A percentile compares a stretch with the other conserved stretches of the same genome.
Conservation (phyloP, 345 rosid genomes). For the Syzygium aqueum region DNA sequence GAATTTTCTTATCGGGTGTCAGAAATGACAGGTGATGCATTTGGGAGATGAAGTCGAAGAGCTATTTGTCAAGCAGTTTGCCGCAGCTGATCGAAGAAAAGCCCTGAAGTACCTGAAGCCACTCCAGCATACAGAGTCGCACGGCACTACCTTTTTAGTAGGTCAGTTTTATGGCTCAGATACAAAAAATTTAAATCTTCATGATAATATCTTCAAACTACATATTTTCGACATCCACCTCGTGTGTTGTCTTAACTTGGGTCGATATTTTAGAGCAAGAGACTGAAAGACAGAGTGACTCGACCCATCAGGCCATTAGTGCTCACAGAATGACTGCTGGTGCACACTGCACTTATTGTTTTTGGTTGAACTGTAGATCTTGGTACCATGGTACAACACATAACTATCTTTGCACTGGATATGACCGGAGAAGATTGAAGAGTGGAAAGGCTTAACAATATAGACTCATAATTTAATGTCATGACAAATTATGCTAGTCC, state of each 20-base stretch:
- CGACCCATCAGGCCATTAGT: neutral
- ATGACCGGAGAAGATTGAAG: neutral
- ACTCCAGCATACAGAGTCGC: slow-evolving; percentile 71
- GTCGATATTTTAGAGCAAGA: neutral
- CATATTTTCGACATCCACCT: neutral
- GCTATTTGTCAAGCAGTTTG: slow-evolving; percentile 70
- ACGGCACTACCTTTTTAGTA: slow-evolving; percentile 73
- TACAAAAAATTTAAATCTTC: neutral
- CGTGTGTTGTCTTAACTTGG: neutral
- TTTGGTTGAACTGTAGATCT: neutral
- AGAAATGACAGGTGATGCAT: slow-evolving; percentile 66
- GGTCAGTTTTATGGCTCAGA: slow-evolving; percentile 39
- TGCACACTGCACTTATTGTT: neutral
- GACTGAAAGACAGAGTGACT: neutral
- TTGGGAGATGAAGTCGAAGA: slow-evolving; percentile 88
- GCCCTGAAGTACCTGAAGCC: slow-evolving; percentile 88
- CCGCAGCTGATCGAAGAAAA: slow-evolving; percentile 67
- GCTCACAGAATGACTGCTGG: neutral
- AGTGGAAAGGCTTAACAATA: neutral
- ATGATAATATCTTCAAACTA: neutral
- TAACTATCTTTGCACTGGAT: neutral
- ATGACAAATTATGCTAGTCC: neutral
- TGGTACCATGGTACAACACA: neutral
- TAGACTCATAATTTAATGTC: neutral
- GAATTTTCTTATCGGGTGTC: slow-evolving; percentile 5